phyloP scores from a whole-genome alignment of 306 rosid genomes.

The Trifolium fragiferum region DNA sequence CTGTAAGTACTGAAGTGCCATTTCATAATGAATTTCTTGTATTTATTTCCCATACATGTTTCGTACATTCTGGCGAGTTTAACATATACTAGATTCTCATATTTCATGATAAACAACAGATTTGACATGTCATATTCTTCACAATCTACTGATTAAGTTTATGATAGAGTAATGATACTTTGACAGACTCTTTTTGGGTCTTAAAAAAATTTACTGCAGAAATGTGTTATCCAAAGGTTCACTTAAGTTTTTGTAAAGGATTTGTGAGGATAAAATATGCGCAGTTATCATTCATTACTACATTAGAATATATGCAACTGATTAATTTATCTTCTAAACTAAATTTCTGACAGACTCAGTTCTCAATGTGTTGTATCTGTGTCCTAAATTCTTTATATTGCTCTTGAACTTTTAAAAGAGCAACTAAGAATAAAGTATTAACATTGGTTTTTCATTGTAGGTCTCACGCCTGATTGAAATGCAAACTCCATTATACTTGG shows the following conservation, averaged over 20 bases:
- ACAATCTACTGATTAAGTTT: not conserved
- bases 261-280: conserved; percentile 3
- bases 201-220: not conserved
- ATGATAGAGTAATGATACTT: conserved; percentile 15
- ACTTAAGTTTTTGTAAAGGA: not conserved
- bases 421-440: conserved; percentile 22
- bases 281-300: not conserved
- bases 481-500: conserved; percentile 88
- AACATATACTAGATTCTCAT: conserved; percentile 10
- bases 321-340: not conserved
- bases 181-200: not conserved
- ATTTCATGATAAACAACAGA: not conserved
- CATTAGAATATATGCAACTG: not conserved
- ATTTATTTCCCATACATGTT: conserved; percentile 24
- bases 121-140: conserved; percentile 30
- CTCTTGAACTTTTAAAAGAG: conserved; percentile 10
- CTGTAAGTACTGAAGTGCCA: conserved; percentile 21
- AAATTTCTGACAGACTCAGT: conserved; percentile 14
- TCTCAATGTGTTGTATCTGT: conserved; percentile 20
- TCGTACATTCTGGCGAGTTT: conserved; percentile 20
- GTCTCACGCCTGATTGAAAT: conserved; percentile 91
- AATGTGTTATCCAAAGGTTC: not conserved
- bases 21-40: conserved; percentile 9
- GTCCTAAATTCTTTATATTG: conserved; percentile 3
- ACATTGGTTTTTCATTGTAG: conserved; percentile 50